Evolutionary conservation across 2,329 filamentous ascomycete species (phyloP), one percentile per base, ranked within the genome.

Genomic region (Madurella mycetomatis): DNA sequence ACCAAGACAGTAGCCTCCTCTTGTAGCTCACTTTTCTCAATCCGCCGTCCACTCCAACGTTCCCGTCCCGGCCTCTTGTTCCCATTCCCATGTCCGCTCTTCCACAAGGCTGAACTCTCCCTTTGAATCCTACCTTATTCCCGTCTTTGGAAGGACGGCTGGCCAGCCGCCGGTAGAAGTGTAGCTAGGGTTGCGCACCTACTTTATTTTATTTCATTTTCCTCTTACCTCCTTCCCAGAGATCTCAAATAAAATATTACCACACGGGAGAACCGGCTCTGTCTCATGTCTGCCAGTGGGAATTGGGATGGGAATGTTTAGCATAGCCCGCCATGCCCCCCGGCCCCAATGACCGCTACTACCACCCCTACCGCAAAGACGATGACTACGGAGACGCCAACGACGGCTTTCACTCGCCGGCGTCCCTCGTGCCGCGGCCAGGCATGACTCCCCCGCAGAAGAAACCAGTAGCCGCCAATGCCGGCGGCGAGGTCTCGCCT

Each of bases 311-410:
- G 34, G 34, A 37, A 37, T 37, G 34, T 15, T 11, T 15, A 37
- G 34, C 13, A 37, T 37, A 37, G 15, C 34, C 47, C 42, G 47
- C 31, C 46, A 59, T 59, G 57, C 47, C 51, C 46, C 47, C 44
- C 19, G 47, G 40, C 47, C 47, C 53, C 18, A 19, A 31, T 51
- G 47, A 51, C 47, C 41, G 32, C 25, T 46, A 48, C 32, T 39
- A 54, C 51, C 19, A 49, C 34, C 46, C n/a, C 40, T 34, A 25
- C 42, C 5, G 16, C 39, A 46, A 25, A 19, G 31, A 44, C 9
- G 50, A 15, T 34, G 19, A 17, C 51, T 44, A 40, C 16, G 12
- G 30, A 12, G 17, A 41, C 18, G 18, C 39, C 37, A 30, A 11
- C 37, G 25, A 37, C 47, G 39, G 16, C 41, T 42, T 42, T 15